Evolutionary conservation across 2,329 filamentous ascomycete species (phyloP), one percentile per base, ranked within the genome.

Genomic region (Talaromyces piceae): DNA sequence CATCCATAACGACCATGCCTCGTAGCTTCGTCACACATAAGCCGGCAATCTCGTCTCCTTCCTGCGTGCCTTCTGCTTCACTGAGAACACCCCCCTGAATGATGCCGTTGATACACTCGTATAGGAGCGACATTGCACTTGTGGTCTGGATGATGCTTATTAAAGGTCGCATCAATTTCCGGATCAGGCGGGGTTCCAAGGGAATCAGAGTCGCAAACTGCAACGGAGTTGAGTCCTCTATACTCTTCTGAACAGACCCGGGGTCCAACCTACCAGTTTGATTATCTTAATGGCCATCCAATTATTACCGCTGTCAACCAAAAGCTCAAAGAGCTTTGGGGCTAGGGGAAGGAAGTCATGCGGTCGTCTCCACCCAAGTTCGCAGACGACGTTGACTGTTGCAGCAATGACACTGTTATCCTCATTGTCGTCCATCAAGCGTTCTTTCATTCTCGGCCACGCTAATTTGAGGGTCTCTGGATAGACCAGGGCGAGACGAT

Each of bases 241-340:
- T 27, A n/a, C 20, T 9, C 26, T 22, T 39, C 8, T 4, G 30
- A 16, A 13, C 6, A 1, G 6, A 20, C 16, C 27, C 39, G 27
- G 2, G n/a, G 41, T 22, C 27, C n/a, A 28, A 73, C 81, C 59
- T 68, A 91, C 88, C 56, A 98, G 79, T 72, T 98, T 98, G 67
- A 98, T 97, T 56, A 98, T 82, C 68, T 98, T 98, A 66, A 98
- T 98, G 53, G 91, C 91, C 91, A 98, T 97, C 93, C 93, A 98
- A 69, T 98, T 98, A 70, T 98, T 97, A 31, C 87, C 87, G 51
- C 90, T 86, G 54, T 94, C 87, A 11, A 96, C 91, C 23, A 98
- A 75, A 16, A 98, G 77, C 64, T 96, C 91, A 62, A 97, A 98
- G 23, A 98, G 72, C 53, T 93, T 80, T 7, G 93, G 93, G 0